phyloP scores from a whole-genome alignment of 495 filamentous ascomycete genomes.

The Cudoniella acicularis region DNA sequence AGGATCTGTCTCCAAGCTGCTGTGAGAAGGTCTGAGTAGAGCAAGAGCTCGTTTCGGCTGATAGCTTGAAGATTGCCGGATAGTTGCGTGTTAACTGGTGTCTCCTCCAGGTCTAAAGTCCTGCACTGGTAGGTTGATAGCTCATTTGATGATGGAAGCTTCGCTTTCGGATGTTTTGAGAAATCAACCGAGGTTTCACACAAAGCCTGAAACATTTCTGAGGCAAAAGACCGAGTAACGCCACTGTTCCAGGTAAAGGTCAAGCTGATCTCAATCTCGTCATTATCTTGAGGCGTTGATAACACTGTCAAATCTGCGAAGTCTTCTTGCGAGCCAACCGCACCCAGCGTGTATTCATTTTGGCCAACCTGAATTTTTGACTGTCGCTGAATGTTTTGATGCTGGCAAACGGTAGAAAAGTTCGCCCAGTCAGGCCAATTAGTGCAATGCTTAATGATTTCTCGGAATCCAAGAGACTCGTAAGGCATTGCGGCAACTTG shows the following conservation, averaged over 20 bases:
- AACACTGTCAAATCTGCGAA: constrained; percentile 6
- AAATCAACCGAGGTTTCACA: not conserved
- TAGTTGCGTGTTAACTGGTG: not conserved
- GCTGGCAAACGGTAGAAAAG: constrained; percentile 8
- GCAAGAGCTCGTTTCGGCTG: not conserved
- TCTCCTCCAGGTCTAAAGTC: not conserved
- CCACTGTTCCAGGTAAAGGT: not conserved
- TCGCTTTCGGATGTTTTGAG: not conserved
- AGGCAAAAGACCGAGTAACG: not conserved
- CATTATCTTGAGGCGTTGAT: constrained; percentile 2
- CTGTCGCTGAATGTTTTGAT: constrained; percentile 5
- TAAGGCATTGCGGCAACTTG: constrained; percentile 53
- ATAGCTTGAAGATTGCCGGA: not conserved
- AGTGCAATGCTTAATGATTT: constrained; percentile 30
- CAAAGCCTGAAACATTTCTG: not conserved
- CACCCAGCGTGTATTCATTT: constrained; percentile 1
- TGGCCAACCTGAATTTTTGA: not conserved
- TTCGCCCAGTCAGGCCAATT: constrained; percentile 25
- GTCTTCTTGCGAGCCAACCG: constrained; percentile 5
- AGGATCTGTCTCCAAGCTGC: not conserved
- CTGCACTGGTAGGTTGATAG: not conserved
- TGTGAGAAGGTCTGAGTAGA: not conserved
- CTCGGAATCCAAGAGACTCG: constrained; percentile 36
- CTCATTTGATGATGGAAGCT: not conserved
- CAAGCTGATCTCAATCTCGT: constrained; percentile 8